These are phyloP conservation scores for Aspergillus cejpii DNA, from an alignment of 2,329 filamentous ascomycete genomes.

Conservation along the genomic window DNA sequence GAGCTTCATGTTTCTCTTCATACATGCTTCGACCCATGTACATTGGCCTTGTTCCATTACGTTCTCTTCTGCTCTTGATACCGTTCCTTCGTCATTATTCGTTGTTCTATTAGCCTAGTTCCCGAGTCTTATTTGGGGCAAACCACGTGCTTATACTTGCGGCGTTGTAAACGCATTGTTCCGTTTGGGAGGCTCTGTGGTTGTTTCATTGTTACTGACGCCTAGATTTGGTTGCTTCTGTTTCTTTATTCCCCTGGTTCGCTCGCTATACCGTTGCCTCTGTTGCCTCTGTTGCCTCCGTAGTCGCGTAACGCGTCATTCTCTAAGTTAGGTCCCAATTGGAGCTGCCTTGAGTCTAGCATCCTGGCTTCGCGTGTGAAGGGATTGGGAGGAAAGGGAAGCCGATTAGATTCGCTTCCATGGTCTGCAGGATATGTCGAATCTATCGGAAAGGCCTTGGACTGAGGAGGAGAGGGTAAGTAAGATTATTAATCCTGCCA, in stretches of 20 bases:
- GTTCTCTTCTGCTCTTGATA: conserved; percentile 10
- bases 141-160: conserved; percentile 21
- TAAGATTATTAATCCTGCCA: conserved; percentile 18
- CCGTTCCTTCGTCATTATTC: conserved; percentile 10
- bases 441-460: conserved; percentile 39
- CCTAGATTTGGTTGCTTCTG: conserved; percentile 11
- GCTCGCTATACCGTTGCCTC: conserved; percentile 8
- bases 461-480: conserved; percentile 44
- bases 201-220: conserved; percentile 17
- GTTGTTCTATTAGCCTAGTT: conserved; percentile 13
- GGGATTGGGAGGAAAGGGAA: conserved; percentile 8
- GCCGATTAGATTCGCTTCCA: conserved; percentile 23
- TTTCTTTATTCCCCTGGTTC: conserved; percentile 11
- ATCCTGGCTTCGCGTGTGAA: conserved; percentile 5
- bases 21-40: conserved; percentile 8
- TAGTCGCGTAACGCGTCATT: conserved; percentile 17
- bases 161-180: conserved; percentile 24
- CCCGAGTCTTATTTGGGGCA: conserved; percentile 14
- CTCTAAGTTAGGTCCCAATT: conserved; percentile 10
- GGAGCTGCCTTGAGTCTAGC: conserved; percentile 5
- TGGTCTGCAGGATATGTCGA: conserved; percentile 41
- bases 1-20: conserved; percentile 22
- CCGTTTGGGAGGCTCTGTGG: conserved; percentile 29
- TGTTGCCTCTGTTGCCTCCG: conserved; percentile 5
- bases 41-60: conserved; percentile 11